These are phyloP conservation scores for Daldinia eschscholtzii DNA, from an alignment of 2,329 filamentous ascomycete genomes.

Conservation along the genomic window DNA sequence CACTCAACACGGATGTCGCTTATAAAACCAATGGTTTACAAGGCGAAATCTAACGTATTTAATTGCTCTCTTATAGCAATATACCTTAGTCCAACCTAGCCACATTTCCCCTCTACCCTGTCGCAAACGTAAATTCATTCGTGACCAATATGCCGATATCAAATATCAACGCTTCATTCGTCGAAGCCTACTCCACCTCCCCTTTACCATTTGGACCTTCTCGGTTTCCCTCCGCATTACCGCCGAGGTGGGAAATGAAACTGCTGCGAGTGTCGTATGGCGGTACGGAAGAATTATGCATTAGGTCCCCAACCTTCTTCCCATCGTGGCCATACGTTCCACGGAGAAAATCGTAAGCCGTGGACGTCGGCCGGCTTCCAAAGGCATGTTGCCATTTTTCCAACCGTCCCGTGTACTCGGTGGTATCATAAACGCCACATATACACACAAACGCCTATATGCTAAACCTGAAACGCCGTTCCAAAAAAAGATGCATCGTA, in stretches of 20 bases:
- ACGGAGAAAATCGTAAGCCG: constrained; percentile 9
- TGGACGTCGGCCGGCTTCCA: constrained; percentile 7
- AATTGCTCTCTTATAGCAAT: constrained; percentile 40
- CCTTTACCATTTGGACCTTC: constrained; percentile 2
- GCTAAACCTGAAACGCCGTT: constrained; percentile 37
- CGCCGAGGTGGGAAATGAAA: constrained; percentile 26
- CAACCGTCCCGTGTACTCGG: constrained; percentile 42
- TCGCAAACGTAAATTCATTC: constrained; percentile 28
- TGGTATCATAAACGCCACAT: constrained; percentile 32
- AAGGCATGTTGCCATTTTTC: constrained; percentile 19
- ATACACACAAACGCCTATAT: constrained; percentile 35
- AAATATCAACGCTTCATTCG: constrained; percentile 18
- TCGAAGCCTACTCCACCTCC: constrained; percentile 19
- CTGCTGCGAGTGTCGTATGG: not conserved
- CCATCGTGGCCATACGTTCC: constrained; percentile 6
- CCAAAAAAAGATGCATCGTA: constrained; percentile 39
- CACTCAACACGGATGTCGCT: constrained; percentile 29
- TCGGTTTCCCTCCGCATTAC: constrained; percentile 12
- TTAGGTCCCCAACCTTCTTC: constrained; percentile 33
- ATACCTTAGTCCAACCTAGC: constrained; percentile 25
- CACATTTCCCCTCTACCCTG: constrained; percentile 16
- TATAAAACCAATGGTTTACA: constrained; percentile 15
- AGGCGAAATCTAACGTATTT: constrained; percentile 34
- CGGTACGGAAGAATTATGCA: constrained; percentile 40
- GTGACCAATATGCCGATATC: constrained; percentile 25